phyloP scores from a whole-genome alignment of 768 basidiomycete species.

The Mycena venus region DNA sequence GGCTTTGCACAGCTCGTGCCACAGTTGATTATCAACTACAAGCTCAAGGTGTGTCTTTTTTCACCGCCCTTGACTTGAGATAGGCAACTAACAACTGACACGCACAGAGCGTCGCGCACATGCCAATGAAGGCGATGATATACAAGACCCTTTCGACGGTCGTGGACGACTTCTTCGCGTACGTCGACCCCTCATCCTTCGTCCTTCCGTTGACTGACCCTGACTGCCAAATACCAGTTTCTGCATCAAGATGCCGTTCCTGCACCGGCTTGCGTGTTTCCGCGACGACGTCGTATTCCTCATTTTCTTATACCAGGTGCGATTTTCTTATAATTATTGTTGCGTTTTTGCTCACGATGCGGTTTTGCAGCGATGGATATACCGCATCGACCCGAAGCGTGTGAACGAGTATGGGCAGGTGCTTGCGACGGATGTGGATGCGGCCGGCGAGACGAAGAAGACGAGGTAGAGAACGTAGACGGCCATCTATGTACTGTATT shows the following conservation, averaged over 20 bases:
- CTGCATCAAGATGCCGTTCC: slow-evolving; percentile 96
- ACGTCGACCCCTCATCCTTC: slow-evolving; percentile 43
- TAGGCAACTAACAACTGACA: too few species aligned
- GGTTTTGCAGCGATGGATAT: slow-evolving; percentile 88
- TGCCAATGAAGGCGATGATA: slow-evolving; percentile 99
- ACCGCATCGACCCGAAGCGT: slow-evolving; percentile 94
- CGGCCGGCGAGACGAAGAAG: slow-evolving; percentile 69
- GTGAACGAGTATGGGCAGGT: slow-evolving; percentile 98
- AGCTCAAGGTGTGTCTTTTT: slow-evolving; percentile 78
- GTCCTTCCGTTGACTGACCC: not conserved
- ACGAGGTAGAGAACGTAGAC: slow-evolving; percentile 50
- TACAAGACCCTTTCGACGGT: slow-evolving; percentile 93
- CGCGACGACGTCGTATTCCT: slow-evolving; percentile 93
- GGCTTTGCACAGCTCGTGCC: slow-evolving; percentile 94
- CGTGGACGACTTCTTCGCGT: slow-evolving; percentile 95
- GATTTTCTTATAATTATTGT: too few species aligned
- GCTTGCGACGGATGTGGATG: slow-evolving; percentile 62
- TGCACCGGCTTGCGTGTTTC: slow-evolving; percentile 93
- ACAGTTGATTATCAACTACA: slow-evolving; percentile 96
- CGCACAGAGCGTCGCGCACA: slow-evolving; percentile 95
- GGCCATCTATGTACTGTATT: not conserved
- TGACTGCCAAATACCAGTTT: slow-evolving; percentile 66
- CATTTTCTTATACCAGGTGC: slow-evolving; percentile 91
- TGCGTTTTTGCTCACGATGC: slow-evolving; percentile 28
- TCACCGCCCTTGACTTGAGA: slow-evolving; percentile 6